These are phyloP conservation scores for Penicillium egyptiacum DNA, from an alignment of 495 filamentous ascomycete species.

Conservation along the genomic window DNA sequence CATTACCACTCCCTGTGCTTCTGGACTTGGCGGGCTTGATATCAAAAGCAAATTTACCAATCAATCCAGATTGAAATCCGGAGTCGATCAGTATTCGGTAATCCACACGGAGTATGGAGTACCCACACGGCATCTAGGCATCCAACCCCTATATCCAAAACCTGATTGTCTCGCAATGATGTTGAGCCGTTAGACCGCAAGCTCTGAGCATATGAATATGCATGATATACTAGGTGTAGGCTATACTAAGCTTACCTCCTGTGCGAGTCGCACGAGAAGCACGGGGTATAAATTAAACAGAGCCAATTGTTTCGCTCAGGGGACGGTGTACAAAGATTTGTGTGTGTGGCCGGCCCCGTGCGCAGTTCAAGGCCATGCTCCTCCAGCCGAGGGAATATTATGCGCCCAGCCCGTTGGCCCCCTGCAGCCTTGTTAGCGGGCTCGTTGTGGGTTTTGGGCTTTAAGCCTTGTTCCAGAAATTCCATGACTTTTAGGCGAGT, in stretches of 20 bases:
- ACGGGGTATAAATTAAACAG: slow-evolving; percentile 2
- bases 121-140: slow-evolving; percentile 1
- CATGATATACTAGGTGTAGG: neutral
- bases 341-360: slow-evolving; percentile 5
- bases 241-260: neutral
- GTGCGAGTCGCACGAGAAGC: neutral
- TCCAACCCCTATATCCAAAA: neutral
- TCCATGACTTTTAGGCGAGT: slow-evolving; percentile 9
- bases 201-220: neutral
- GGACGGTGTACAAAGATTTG: slow-evolving; percentile 6
- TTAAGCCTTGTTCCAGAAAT: slow-evolving; percentile 16
- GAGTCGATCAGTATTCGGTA: neutral
- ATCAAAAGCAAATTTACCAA: neutral
- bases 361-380: slow-evolving; percentile 20
- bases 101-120: neutral
- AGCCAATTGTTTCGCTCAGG: neutral
- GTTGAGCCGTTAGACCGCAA: neutral
- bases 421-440: slow-evolving; percentile 6
- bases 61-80: neutral
- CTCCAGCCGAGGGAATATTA: slow-evolving; percentile 16
- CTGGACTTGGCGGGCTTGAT: neutral
- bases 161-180: neutral
- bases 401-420: slow-evolving; percentile 18
- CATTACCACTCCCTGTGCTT: neutral
- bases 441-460: slow-evolving; percentile 7